These are phyloP conservation scores for Yarrowia phangngaensis DNA, from an alignment of 805 yeast species.

Conservation along the genomic window DNA sequence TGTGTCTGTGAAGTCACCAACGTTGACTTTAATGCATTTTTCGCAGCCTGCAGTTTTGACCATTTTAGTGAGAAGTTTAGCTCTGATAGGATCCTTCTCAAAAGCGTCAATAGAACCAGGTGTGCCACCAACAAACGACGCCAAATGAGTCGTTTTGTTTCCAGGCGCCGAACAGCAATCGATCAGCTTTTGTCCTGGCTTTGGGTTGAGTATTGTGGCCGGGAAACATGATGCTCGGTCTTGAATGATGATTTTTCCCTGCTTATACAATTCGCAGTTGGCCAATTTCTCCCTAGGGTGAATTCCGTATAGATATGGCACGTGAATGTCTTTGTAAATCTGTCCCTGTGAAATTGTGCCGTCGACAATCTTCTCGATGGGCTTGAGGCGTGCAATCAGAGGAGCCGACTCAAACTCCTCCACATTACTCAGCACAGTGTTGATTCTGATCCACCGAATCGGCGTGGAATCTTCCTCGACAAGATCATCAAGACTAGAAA, in stretches of 20 bases:
- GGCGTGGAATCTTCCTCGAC: conserved; percentile 39
- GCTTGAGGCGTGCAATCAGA: conserved; percentile 44
- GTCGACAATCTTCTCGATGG: conserved; percentile 47
- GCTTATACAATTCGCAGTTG: conserved; percentile 59
- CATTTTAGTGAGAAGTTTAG: conserved; percentile 70
- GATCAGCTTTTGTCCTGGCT: conserved; percentile 59
- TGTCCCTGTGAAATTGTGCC: conserved; percentile 48
- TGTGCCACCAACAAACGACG: conserved; percentile 50
- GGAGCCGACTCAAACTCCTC: conserved; percentile 39
- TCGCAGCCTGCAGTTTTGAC: conserved; percentile 68
- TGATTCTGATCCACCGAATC: conserved; percentile 54
- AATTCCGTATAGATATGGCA: conserved; percentile 77
- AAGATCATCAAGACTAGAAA: conserved; percentile 51
- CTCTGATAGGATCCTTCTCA: conserved; percentile 76
- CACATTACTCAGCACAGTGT: conserved; percentile 52
- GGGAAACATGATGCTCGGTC: conserved; percentile 98
- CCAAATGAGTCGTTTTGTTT: conserved; percentile 90
- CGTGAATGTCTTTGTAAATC: conserved; percentile 66
- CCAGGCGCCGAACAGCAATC: conserved; percentile 99
- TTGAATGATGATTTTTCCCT: conserved; percentile 83
- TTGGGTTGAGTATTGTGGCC: conserved; percentile 69
- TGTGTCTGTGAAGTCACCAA: conserved; percentile 59
- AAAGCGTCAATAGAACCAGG: conserved; percentile 63
- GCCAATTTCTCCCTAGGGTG: conserved; percentile 72
- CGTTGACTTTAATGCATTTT: conserved; percentile 44